Percentiles rank a stretch among this genome's conserved stretches.
These are phyloP conservation scores for Megacollybia platyphylla DNA, from an alignment of 1,284 basidiomycete species.

Conservation along the genomic window DNA sequence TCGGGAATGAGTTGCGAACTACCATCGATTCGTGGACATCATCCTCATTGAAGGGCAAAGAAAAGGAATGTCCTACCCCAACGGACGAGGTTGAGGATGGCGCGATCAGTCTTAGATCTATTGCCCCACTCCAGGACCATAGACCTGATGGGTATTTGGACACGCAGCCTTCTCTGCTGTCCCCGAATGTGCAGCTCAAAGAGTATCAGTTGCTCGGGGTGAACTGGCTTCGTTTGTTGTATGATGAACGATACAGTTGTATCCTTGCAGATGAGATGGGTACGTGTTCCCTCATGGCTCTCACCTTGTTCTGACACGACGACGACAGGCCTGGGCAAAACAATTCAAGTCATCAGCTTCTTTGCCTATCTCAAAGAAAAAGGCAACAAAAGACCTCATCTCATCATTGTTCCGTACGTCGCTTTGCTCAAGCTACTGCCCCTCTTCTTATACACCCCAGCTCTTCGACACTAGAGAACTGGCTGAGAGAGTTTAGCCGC, in stretches of 20 bases:
- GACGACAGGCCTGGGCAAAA: slow-evolving; percentile 83
- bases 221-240: slow-evolving; percentile 92
- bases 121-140: slow-evolving; percentile 28
- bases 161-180: slow-evolving; percentile 64
- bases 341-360: slow-evolving; percentile 96
- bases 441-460: slow-evolving; percentile 21
- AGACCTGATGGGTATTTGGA: slow-evolving; percentile 56
- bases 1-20: slow-evolving; percentile 55
- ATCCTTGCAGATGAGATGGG: slow-evolving; percentile 99
- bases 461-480: slow-evolving; percentile 96
- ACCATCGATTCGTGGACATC: slow-evolving; percentile 75
- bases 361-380: slow-evolving; percentile 80
- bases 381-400: slow-evolving; percentile 74
- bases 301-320: background rate
- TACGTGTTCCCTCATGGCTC: slow-evolving; percentile 21
- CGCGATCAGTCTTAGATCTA: slow-evolving; percentile 40
- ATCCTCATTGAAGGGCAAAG: slow-evolving; percentile 18
- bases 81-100: slow-evolving; percentile 41
- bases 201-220: slow-evolving; percentile 97
- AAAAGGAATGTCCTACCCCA: slow-evolving; percentile 25
- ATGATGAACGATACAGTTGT: slow-evolving; percentile 74
- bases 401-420: slow-evolving; percentile 88
- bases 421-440: slow-evolving; percentile 21
- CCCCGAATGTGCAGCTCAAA: slow-evolving; percentile 71
- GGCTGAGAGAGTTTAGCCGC: slow-evolving; percentile 90